A percentile compares a stretch with the other conserved stretches of the same genome.
phyloP scores from a whole-genome alignment of 2,329 filamentous ascomycete genomes.

The Lithohypha guttulata region DNA sequence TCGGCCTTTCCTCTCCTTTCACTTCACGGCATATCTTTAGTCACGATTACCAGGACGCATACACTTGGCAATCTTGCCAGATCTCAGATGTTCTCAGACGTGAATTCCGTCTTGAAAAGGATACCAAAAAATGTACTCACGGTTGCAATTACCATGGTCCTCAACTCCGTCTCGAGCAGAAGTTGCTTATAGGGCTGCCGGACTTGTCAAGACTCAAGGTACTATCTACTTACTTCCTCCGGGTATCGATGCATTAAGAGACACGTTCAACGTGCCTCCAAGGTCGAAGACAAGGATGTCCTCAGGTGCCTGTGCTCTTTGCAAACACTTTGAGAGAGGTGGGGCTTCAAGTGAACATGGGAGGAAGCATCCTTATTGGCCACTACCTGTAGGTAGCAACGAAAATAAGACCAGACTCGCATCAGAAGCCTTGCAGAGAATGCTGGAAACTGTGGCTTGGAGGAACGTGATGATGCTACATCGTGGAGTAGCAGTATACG shows the following conservation, averaged over 20 bases:
- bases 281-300: constrained; percentile 20
- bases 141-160: constrained; percentile 18
- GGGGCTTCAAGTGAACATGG: constrained; percentile 13
- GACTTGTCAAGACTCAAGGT: constrained; percentile 18
- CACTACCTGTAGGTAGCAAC: constrained; percentile 18
- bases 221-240: constrained; percentile 22
- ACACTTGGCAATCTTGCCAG: not conserved
- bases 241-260: constrained; percentile 10
- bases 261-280: constrained; percentile 18
- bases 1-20: no score
- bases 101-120: no score
- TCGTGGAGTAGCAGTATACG: constrained; percentile 20
- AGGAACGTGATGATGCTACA: constrained; percentile 22
- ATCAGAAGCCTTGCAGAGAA: constrained; percentile 15
- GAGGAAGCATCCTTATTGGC: constrained; percentile 19
- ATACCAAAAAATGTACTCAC: constrained; percentile 19
- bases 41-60: no score
- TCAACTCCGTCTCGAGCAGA: constrained; percentile 12
- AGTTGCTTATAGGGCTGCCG: constrained; percentile 13
- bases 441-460: constrained; percentile 17
- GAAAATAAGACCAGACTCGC: constrained; percentile 20
- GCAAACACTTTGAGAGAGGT: constrained; percentile 22
- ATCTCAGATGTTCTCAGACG: no score
- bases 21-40: no score
- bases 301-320: constrained; percentile 20